Base-by-base conservation (phyloP, 2,329 filamentous ascomycete species). In the Scolecobasidium constrictum region DNA sequence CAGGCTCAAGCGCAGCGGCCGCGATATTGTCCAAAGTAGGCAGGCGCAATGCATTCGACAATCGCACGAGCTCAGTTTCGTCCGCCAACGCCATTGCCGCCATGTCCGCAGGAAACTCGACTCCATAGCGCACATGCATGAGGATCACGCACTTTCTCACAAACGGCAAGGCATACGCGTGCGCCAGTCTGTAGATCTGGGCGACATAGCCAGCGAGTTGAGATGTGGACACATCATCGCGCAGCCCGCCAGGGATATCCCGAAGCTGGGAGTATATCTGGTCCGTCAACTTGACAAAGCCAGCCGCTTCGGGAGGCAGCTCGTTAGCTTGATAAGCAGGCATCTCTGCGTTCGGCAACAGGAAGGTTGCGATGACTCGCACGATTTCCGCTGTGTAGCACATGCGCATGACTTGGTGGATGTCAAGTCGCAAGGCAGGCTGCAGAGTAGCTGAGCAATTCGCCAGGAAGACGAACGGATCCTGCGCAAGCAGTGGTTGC, bases 311-410 rank as follows among this genome's bases (percentile, higher is more conserved):
- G 9, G 9, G 9, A 7, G 34, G 11, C 12, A 13, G 7, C 7
- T 36, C 17, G 11, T 18, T 13, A 13, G 12, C 7, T 11, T 36
- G 9, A 36, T 36, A 36, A 11, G 12, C 11, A 15, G 34, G 34
- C 16, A 13, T 9, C 16, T 15, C 11, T 17, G 26, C 39, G 39
- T 39, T 9, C 22, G 28, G 9, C 31, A 42, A 42, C 28, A 65
- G 61, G 54, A 75, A 76, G 5, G 73, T 68, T 12, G 78, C 56
- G 13, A 86, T 72, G 4, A 87, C 79, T 63, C 94, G 93, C 46
- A 93, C 78, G 45, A 98, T 78, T 62, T 98, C 92, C 3, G 86
- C 86, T 43, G 94, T 72, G 56, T 94, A 95, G 63, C 87, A 95
- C 36, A 96, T 68, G 28, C 83, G 79, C 39, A 96, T 63, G 40